phyloP scores from a whole-genome alignment of 148 eudicot species.

The Gaultheria prostrata region DNA sequence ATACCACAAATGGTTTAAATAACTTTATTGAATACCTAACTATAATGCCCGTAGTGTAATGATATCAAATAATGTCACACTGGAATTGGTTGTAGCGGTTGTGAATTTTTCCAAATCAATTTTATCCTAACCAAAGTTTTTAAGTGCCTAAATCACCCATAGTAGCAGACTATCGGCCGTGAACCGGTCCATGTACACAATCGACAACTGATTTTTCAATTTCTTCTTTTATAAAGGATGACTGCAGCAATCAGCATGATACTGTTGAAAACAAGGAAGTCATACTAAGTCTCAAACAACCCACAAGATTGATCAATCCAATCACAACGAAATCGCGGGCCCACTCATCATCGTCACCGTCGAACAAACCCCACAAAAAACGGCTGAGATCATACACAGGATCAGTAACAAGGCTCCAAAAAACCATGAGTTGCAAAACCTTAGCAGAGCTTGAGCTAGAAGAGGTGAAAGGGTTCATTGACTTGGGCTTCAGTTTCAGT shows the following conservation, averaged over 20 bases:
- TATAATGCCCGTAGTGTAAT: no score
- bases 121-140: no score
- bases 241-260: slow-evolving; percentile 12
- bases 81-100: no score
- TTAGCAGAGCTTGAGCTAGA: slow-evolving; percentile 50
- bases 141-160: no score
- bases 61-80: no score
- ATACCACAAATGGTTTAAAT: no score
- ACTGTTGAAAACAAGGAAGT: slow-evolving; percentile 5
- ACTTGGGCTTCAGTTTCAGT: slow-evolving; percentile 53
- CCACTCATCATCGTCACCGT: slow-evolving; percentile 24
- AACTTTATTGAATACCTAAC: no score
- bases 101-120: no score
- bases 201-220: neutral
- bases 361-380: slow-evolving; percentile 8
- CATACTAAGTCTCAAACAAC: neutral
- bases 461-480: slow-evolving; percentile 69
- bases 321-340: slow-evolving; percentile 21
- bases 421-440: slow-evolving; percentile 43
- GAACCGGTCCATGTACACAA: neutral
- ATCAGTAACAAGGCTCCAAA: slow-evolving; percentile 22
- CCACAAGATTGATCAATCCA: neutral
- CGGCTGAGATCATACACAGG: slow-evolving; percentile 7
- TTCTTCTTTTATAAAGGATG: slow-evolving; percentile 21
- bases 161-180: no score